Percentiles rank a stretch among this genome's conserved stretches.
Conservation (phyloP, 202 grass and related monocot genomes). For the Elaeis oleifera region DNA sequence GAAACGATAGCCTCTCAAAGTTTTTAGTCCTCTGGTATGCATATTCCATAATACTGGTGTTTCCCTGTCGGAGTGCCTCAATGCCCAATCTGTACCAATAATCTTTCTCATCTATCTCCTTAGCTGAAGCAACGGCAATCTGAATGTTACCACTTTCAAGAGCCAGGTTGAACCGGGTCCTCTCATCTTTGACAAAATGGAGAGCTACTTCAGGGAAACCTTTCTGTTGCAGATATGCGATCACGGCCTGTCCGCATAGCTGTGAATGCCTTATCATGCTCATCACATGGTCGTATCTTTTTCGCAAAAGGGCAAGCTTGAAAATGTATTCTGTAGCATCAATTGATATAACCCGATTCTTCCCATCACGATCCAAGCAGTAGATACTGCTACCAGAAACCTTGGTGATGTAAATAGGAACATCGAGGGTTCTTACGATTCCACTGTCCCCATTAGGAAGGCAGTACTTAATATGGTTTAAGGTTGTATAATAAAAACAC, state of each 20-base stretch:
- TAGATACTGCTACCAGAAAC: conserved; percentile 72
- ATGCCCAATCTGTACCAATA: conserved; percentile 95
- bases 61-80: conserved; percentile 91
- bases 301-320: conserved; percentile 84
- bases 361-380: conserved; percentile 91
- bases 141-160: conserved; percentile 87
- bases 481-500: conserved; percentile 83
- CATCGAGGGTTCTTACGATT: conserved; percentile 88
- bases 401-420: conserved; percentile 92
- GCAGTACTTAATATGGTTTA: conserved; percentile 99
- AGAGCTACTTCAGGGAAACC: conserved; percentile 99
- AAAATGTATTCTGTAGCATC: conserved; percentile 98
- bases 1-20: conserved; percentile 95
- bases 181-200: conserved; percentile 99
- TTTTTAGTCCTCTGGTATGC: conserved; percentile 96
- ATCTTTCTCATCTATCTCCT: conserved; percentile 98
- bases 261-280: conserved; percentile 93
- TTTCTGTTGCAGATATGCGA: conserved; percentile 94
- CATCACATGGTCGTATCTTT: conserved; percentile 95
- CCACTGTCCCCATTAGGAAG: conserved; percentile 95
- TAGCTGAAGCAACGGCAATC: conserved; percentile 94
- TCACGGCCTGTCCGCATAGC: conserved; percentile 87
- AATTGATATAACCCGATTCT: conserved; percentile 64
- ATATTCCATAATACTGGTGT: conserved; percentile 96
- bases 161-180: conserved; percentile 86